Base-by-base conservation (phyloP, 2,329 filamentous ascomycete genomes). In the Metarhizium anisopliae region DNA sequence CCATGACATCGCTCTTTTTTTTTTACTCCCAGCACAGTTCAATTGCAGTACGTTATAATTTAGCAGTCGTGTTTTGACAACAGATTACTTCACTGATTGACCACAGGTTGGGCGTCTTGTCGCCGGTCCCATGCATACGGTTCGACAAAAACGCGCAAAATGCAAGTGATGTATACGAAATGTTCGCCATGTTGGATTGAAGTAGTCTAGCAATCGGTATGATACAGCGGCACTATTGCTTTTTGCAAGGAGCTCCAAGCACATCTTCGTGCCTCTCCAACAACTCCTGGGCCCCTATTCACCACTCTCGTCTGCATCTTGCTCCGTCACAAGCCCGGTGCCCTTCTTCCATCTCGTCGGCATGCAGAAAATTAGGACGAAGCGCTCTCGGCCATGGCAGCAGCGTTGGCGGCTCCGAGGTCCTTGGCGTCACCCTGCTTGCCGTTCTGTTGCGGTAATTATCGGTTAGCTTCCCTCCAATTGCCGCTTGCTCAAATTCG, bases 391-490 rank as follows among this genome's bases (percentile, higher is more conserved):
- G 63, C 63, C 65, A 68, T 68, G 61, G 64, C 66, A 59, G 70
- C 66, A 54, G 70, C 67, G 69, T 82, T 83, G 67, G 79, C 81
- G 47, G 79, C 72, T 54, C 73, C 83, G 63, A 96, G 77, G 71
- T 80, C 84, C 83, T 89, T 89, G 69, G 79, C 64, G 51, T 97
- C 93, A 72, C 90, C 88, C 79, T 95, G 90, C 85, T 96, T 96
- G 81, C 94, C 94, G 78, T 91, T 90, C 94, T 97, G 74, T 67
- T 70, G 66, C 68, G 70, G 63, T 68, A 69, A 67, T 67, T 64
- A 61, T 59, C 50, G n/a, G 53, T 49, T 36, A 45, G 32, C 8
- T 36, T 29, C 29, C 2, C 13, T 61, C 68, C 62, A 65, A 64
- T 62, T 55, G 54, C 43, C 40, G 47, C 25, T 42, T 35, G 25